A percentile compares a stretch with the other conserved stretches of the same genome.
phyloP scores from a whole-genome alignment of 805 yeast species.

The Kluyveromyces starmeri region DNA sequence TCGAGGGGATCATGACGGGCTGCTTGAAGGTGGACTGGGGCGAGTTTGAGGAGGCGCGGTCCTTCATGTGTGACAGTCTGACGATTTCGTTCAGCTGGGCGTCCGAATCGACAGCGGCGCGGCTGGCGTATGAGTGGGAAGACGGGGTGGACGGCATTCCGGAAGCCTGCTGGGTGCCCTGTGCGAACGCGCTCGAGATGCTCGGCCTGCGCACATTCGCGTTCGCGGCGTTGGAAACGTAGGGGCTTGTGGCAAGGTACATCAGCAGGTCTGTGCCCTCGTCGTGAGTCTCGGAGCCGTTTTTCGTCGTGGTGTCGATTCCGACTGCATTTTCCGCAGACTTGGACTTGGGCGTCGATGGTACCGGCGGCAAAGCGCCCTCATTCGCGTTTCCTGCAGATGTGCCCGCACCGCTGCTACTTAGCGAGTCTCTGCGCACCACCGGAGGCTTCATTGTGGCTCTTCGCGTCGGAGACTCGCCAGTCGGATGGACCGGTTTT shows the following conservation, averaged over 20 bases:
- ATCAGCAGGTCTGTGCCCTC: conserved; percentile 30
- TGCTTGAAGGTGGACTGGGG: conserved; percentile 27
- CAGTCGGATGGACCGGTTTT: not conserved
- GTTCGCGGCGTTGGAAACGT: conserved; percentile 8
- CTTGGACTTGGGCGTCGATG: conserved; percentile 11
- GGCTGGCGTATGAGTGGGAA: conserved; percentile 4
- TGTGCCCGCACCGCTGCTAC: not conserved
- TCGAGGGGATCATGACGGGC: conserved; percentile 10
- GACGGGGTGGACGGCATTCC: conserved; percentile 24
- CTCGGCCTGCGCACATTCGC: conserved; percentile 1
- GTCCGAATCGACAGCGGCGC: conserved; percentile 6
- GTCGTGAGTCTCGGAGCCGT: no score
- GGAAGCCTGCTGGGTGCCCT: not conserved
- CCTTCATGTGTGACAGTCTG: conserved; percentile 24
- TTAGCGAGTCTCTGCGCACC: not conserved
- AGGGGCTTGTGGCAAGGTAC: conserved; percentile 31
- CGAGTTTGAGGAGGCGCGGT: conserved; percentile 15
- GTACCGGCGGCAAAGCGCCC: conserved; percentile 12
- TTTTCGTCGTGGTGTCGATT: conserved; percentile 6
- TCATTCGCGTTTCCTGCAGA: conserved; percentile 1
- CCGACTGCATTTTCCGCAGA: not conserved
- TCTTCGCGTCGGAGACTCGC: conserved; percentile 3
- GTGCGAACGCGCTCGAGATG: not conserved
- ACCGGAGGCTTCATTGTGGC: not conserved
- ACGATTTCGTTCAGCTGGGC: conserved; percentile 14